Conservation (phyloP, 768 basidiomycete species). For the Rhodotorula kratochvilovae region DNA sequence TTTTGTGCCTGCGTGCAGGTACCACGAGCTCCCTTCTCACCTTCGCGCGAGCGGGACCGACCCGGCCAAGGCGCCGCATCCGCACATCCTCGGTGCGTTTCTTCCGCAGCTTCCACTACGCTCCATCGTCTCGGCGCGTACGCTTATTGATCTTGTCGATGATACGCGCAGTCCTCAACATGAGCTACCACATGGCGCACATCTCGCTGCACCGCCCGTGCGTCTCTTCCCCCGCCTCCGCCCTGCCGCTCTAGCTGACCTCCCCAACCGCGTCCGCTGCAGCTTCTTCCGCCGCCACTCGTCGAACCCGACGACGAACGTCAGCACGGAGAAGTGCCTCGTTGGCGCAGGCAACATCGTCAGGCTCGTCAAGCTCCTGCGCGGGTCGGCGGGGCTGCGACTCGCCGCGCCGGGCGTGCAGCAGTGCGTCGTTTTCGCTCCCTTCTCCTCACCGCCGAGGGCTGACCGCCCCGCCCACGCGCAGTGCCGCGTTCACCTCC, state of each 20-base stretch:
- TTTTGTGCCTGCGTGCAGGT: too few relatives aligned
- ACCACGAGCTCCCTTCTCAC: conserved; percentile 34
- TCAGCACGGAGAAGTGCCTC: conserved; percentile 37
- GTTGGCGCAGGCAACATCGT: conserved; percentile 23
- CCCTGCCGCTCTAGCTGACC: background rate
- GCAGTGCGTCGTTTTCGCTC: conserved; percentile 14
- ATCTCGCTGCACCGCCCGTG: conserved; percentile 31
- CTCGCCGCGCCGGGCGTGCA: conserved; percentile 20
- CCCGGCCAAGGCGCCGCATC: conserved; percentile 23
- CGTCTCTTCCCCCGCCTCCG: background rate
- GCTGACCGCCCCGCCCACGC: background rate
- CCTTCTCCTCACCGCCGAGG: background rate
- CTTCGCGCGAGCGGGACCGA: conserved; percentile 22
- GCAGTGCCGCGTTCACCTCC: conserved; percentile 30
- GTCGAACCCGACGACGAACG: conserved; percentile 3
- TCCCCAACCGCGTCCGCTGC: background rate
- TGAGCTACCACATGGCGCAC: conserved; percentile 8
- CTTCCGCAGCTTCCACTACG: too few relatives aligned
- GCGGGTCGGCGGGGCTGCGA: conserved; percentile 4
- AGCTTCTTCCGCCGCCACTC: conserved; percentile 31
- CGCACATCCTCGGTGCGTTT: conserved; percentile 12
- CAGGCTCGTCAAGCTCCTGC: conserved; percentile 29
- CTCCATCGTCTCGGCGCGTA: too few relatives aligned
- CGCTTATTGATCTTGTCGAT: too few relatives aligned
- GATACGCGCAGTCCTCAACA: conserved; percentile 6